Base-by-base conservation (phyloP, 106 monocot genomes). In the Narthecium ossifragum region DNA sequence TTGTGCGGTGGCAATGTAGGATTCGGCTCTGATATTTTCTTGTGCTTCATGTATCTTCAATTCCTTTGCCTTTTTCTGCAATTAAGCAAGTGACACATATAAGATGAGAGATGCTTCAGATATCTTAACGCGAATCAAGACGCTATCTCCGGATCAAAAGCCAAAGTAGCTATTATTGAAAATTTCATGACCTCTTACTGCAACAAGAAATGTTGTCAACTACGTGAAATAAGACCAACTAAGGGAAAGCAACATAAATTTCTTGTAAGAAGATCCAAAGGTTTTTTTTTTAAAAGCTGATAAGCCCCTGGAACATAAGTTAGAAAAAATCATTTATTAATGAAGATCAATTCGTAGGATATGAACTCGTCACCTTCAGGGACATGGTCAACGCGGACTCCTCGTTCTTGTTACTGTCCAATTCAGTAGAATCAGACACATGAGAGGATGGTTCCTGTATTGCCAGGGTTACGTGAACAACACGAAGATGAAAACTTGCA, bases 1-100 rank as follows among this genome's bases (percentile, higher is more conserved):
- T 49, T 73, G 73, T 34, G 61, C 34, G 59, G 66, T 59, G 6
- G 80, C 83, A 46, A 94, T 72, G 59, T 70, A 89, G 37, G 82
- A 73, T 66, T 83, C 83, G 5, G 70, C 77, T 47, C 55, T 67
- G 24, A 85, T 70, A 46, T 83, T 72, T 28, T 70, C 71, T 49
- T 68, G 59, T 0, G 55, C 71, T 58, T 71, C 72, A 14, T 62
- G 60, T 57, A 63, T 80, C 51, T 64, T 71, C 20, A 83, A 83
- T 36, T 83, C 75, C 67, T 89, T 89, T 7, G 76, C 61, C 50
- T 94, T 93, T 75, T 83, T 63, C 92, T 92, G 80, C 61, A 84
- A 30, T 12, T 39, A 39, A 63, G 25, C 21, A 55, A 13, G 17
- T 24, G 24, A 37, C 9, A 8, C 1, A 28, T 8, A 49, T 22